These are phyloP conservation scores for Papilionanthe hybrid DNA, from an alignment of 116 monocot genomes.

Conservation along the genomic window DNA sequence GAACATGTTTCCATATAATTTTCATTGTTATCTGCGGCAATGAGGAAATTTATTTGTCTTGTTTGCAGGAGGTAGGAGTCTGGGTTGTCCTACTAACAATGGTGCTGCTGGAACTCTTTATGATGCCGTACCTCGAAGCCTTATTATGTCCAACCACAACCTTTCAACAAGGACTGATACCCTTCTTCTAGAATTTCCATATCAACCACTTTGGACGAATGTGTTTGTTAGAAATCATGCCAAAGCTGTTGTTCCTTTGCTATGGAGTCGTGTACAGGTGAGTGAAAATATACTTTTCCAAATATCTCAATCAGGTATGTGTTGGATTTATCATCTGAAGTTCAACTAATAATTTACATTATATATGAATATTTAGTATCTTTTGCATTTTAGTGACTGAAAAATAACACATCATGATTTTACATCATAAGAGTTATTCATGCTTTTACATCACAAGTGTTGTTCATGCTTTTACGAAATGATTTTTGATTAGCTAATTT, in stretches of 20 bases:
- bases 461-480: neutral
- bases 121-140: conserved; percentile 86
- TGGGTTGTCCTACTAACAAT: conserved; percentile 76
- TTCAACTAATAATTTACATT: neutral
- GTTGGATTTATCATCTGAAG: neutral
- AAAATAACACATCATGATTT: neutral
- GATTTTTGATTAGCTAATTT: neutral
- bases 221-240: conserved; percentile 83
- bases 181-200: conserved; percentile 86
- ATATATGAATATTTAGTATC: neutral
- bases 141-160: conserved; percentile 82
- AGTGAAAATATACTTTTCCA: neutral
- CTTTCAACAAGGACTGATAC: conserved; percentile 89
- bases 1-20: neutral
- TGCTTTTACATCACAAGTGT: neutral
- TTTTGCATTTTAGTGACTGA: neutral
- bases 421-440: neutral
- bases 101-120: conserved; percentile 99
- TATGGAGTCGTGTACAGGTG: conserved; percentile 98
- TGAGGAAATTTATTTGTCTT: neutral
- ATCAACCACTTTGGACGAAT: conserved; percentile 96
- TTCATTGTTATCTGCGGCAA: neutral
- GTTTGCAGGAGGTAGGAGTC: conserved; percentile 75
- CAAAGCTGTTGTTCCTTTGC: conserved; percentile 89
- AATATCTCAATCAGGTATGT: neutral